Evolutionary conservation across 1,284 basidiomycete species (phyloP).

Genomic region (Malassezia equina): DNA sequence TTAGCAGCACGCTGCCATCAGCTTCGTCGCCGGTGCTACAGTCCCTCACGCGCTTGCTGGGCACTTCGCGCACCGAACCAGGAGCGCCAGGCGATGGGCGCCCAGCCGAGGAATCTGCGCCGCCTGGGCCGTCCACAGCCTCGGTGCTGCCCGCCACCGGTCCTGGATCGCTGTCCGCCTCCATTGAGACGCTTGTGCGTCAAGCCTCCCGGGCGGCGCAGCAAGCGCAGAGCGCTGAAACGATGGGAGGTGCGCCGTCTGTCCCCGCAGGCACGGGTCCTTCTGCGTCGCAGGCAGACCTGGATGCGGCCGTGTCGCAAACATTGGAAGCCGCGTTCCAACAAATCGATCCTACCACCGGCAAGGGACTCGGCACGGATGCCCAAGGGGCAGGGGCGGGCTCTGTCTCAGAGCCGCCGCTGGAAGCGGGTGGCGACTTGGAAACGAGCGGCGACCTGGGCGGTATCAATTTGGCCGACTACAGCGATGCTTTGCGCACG

Average conservation of each 20-base stretch:
- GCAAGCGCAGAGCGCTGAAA: not conserved
- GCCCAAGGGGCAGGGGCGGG: not conserved
- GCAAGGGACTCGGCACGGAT: not conserved
- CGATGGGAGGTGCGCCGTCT: not conserved
- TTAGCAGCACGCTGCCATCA: not conserved
- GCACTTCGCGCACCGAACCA: not conserved
- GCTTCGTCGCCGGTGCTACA: constrained; percentile 17
- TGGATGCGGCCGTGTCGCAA: constrained; percentile 33
- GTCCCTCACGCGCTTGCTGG: constrained; percentile 12
- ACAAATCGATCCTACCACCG: constrained; percentile 22
- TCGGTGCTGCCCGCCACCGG: constrained; percentile 5
- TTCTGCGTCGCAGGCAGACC: constrained; percentile 22
- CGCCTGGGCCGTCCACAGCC: not conserved
- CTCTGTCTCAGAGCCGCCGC: not conserved
- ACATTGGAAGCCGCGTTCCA: constrained; percentile 34
- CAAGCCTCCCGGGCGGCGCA: constrained; percentile 11
- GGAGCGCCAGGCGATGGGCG: not conserved
- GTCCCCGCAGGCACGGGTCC: not conserved
- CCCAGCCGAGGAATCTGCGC: not conserved
- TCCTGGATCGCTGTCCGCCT: constrained; percentile 11
- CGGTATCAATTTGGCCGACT: constrained; percentile 34
- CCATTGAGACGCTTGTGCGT: constrained; percentile 15
- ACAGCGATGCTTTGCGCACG: constrained; percentile 33
- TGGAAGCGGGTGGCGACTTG: not conserved
- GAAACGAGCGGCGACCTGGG: constrained; percentile 15